Evolutionary conservation across 129 eudicot species (phyloP), one percentile per base, ranked within the genome.

Genomic region (Artemisia annua): DNA sequence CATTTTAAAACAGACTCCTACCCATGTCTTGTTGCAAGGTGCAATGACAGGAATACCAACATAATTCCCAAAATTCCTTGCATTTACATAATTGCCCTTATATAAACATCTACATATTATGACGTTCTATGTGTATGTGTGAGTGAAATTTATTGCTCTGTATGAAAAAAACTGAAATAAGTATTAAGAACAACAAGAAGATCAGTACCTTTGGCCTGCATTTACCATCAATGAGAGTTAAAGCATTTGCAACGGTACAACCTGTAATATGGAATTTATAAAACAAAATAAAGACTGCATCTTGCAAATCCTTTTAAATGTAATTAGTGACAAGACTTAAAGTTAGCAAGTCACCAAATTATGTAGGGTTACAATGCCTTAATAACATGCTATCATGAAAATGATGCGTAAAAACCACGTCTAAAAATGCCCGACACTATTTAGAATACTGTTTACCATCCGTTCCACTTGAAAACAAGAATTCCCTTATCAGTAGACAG

Each of bases 401-500:
- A 76, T 50, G 75, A 70, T 28, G 49, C 24, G 19, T 14, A 24
- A 44, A 69, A 16, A 49, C 51, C 57, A 82, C 7, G 11, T 24
- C 48, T 65, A 71, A 49, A 71, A 58, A 60, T 59, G 51, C 7
- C 52, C 48, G 18, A 71, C 72, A 71, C 35, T 17, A 51, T 57
- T 64, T 19, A 58, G 43, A 75, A 17, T 39, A 69, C 73, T 24
- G 61, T 50, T 28, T 56, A 46, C 50, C 22, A 7, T 39, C 46
- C 11, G 46, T 39, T 39, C 46, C 46, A 39, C 46, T 39, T 8
- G 67, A 71, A 70, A 72, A 73, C 70, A 83, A 76, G 80, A 62
- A 71, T 44, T 72, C 30, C 48, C 64, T 66, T 63, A 69, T 63
- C 77, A 80, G 69, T 65, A 69, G 62, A 73, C 68, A 57, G 75